A percentile compares a stretch with the other conserved stretches of the same genome.
Evolutionary conservation across 768 basidiomycete genomes (phyloP).

Genomic region (Lactifluus volemus): DNA sequence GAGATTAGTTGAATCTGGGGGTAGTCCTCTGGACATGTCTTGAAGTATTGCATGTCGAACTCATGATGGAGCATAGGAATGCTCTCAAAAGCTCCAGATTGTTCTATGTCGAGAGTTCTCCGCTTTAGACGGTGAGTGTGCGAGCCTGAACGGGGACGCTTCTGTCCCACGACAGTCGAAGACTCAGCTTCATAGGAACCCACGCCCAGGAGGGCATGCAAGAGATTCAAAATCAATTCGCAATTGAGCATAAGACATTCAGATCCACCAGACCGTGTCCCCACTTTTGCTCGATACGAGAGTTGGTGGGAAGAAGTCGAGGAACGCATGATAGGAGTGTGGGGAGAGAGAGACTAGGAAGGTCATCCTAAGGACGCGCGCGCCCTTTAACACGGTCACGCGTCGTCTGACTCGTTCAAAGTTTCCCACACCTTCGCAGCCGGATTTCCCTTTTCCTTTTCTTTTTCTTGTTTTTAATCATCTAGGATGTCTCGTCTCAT

Average conservation of each 20-base stretch:
- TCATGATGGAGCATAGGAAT: conserved; percentile 13
- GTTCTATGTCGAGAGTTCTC: background rate
- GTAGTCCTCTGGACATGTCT: background rate
- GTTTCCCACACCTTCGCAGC: background rate
- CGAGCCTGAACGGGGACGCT: background rate
- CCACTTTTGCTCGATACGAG: conserved; percentile 9
- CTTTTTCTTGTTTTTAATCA: too few species aligned
- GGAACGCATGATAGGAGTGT: conserved; percentile 7
- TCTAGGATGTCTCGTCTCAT: conserved; percentile 69
- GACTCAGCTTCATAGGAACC: background rate
- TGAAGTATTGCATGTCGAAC: conserved; percentile 12
- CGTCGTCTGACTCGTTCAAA: background rate
- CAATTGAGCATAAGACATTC: conserved; percentile 4
- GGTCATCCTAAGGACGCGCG: background rate
- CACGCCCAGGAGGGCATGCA: background rate
- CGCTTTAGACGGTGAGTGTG: conserved; percentile 2
- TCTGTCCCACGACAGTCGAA: conserved; percentile 1
- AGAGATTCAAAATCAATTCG: conserved; percentile 4
- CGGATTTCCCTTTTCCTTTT: background rate
- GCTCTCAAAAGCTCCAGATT: background rate
- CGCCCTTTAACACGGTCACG: conserved; percentile 1
- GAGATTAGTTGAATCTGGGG: background rate
- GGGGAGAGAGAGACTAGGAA: background rate
- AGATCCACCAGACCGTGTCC: background rate
- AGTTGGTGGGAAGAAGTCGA: conserved; percentile 9